Conservation (phyloP, 805 yeast genomes). For the Trichomonascus vanleenenianus region DNA sequence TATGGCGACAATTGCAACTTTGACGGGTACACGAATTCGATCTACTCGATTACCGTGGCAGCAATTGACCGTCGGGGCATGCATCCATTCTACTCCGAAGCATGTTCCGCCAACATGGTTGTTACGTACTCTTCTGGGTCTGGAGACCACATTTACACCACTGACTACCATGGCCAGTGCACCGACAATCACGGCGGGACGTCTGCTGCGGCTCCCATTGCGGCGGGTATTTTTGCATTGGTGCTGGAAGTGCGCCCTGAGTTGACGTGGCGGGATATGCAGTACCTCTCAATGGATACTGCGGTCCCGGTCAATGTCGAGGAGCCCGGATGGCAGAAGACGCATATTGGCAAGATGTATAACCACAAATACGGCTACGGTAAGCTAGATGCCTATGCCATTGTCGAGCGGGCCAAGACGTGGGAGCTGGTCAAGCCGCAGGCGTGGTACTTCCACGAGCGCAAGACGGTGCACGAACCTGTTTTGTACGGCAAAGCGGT, state of each 20-base stretch:
- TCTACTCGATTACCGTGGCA: constrained; percentile 89
- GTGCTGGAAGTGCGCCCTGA: constrained; percentile 78
- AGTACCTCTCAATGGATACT: constrained; percentile 67
- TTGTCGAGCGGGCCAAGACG: constrained; percentile 63
- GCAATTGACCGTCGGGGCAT: constrained; percentile 82
- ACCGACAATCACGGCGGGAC: constrained; percentile 85
- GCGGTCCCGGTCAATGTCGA: constrained; percentile 58
- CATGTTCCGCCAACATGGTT: constrained; percentile 91
- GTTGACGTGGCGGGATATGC: constrained; percentile 93
- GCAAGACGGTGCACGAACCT: constrained; percentile 28
- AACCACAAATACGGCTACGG: constrained; percentile 92
- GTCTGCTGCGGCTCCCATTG: constrained; percentile 97
- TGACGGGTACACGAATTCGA: constrained; percentile 95
- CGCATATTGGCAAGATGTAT: constrained; percentile 60
- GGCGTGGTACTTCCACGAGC: constrained; percentile 60
- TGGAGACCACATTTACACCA: constrained; percentile 81
- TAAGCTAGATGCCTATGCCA: constrained; percentile 69
- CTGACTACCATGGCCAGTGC: constrained; percentile 67
- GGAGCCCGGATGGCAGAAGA: constrained; percentile 68
- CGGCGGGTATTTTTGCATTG: constrained; percentile 89
- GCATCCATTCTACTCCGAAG: constrained; percentile 86
- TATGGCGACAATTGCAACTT: constrained; percentile 86
- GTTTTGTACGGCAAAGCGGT: constrained; percentile 14
- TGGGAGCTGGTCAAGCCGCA: constrained; percentile 91
- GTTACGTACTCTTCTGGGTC: constrained; percentile 91